Conservation (phyloP, 805 yeast genomes). For the Saturnispora saitoi region DNA sequence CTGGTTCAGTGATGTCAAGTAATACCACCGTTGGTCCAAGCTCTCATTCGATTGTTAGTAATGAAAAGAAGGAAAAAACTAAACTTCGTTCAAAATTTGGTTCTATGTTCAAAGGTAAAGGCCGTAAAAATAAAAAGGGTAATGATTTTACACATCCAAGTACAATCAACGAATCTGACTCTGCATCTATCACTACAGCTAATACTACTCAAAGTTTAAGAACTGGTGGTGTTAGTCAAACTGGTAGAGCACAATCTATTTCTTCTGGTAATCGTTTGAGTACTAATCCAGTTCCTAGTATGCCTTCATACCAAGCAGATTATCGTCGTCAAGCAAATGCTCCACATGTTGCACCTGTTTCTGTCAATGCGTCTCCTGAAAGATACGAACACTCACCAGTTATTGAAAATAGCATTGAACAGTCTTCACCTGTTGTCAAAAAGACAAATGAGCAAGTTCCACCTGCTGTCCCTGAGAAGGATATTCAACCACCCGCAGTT, state of each 20-base stretch:
- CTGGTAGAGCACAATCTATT: constrained; percentile 12
- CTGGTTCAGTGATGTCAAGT: constrained; percentile 11
- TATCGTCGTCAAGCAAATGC: background rate
- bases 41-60: constrained; percentile 1
- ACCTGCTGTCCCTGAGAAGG: constrained; percentile 3
- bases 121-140: constrained; percentile 40
- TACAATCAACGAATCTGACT: constrained; percentile 27
- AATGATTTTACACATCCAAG: constrained; percentile 13
- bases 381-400: background rate
- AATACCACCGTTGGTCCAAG: constrained; percentile 8
- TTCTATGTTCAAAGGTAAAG: constrained; percentile 52
- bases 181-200: constrained; percentile 23
- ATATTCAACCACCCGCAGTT: constrained; percentile 1
- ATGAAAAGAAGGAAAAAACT: constrained; percentile 23
- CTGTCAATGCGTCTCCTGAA: background rate
- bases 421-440: background rate
- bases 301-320: background rate
- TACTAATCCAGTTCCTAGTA: background rate
- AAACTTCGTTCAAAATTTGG: constrained; percentile 65
- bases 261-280: constrained; percentile 5
- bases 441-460: background rate
- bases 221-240: background rate
- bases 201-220: constrained; percentile 7
- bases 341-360: background rate
- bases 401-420: background rate